Evolutionary conservation across 108 stramenopile species (phyloP), one percentile per base, ranked within the genome.

Genomic region (Schizochytrium sp.): DNA sequence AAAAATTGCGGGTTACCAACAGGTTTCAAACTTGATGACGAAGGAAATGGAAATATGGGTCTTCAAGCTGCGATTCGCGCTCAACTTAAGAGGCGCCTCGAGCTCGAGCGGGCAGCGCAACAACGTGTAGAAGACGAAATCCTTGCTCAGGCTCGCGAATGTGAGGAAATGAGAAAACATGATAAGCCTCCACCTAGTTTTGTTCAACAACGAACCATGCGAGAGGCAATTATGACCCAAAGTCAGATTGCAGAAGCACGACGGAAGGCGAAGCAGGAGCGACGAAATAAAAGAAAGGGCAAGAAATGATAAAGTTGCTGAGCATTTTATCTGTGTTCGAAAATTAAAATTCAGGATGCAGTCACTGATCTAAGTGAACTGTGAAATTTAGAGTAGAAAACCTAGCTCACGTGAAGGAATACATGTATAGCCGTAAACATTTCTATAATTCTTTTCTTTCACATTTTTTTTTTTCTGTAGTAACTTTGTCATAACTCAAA

Each of bases 261-360:
- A 44, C 64, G 64, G 5, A 69, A 69, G 64, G 64, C 64, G 42
- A 69, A 69, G 64, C 64, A 69, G 28, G 64, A 69, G 12, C 64
- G 64, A 8, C 64, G 44, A 12, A 0, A 69, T 44, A 44, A 60
- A n/a, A n/a, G 59, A 60, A n/a, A 60, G 28, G 19, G 28, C 17
- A 2, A 60, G 28, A 60, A 60, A 2, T 17, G 28, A n/a, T n/a
- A 60, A 60, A n/a, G 28, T 17, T n/a, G 2, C 17, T n/a, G 28
- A 60, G 59, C 17, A 60, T n/a, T n/a, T n/a, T 17, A n/a, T n/a
- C 28, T 0, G 1, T 0, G 59, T n/a, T 60, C 19, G 19, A 60
- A 60, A n/a, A 1, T 17, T 58, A 0, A 17, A 58, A 58, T 17
- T 17, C 13, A 58, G 10, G 17, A 17, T 58, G 17, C 17, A 58